These are phyloP conservation scores for Betula pendula DNA, from an alignment of 306 rosid genomes.

Conservation along the genomic window DNA sequence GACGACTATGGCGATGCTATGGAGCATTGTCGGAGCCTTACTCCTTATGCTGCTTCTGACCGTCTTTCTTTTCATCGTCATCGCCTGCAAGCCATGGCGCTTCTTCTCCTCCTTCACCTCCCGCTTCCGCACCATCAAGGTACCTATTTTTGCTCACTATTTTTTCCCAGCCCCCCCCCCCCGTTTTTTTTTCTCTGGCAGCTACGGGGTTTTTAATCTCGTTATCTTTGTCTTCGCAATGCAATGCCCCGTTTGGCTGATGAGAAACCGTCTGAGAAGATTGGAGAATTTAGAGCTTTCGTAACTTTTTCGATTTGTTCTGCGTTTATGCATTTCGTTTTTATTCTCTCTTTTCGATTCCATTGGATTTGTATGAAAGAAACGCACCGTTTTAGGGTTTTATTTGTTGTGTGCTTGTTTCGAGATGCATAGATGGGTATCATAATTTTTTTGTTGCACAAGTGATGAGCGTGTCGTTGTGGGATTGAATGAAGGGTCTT, in stretches of 20 bases:
- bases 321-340: neutral
- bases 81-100: slow-evolving; percentile 97
- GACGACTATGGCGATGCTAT: slow-evolving; percentile 61
- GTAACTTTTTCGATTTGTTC: slow-evolving; percentile 8
- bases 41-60: slow-evolving; percentile 88
- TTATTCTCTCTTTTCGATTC: neutral
- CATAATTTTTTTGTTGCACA: neutral
- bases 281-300: slow-evolving; percentile 1
- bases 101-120: slow-evolving; percentile 51
- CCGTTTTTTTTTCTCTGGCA: neutral
- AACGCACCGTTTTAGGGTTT: neutral
- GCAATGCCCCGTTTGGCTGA: slow-evolving; percentile 33
- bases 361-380: neutral
- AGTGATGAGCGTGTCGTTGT: slow-evolving; percentile 17
- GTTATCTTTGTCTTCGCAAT: neutral
- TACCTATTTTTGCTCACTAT: neutral
- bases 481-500: slow-evolving; percentile 9
- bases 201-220: slow-evolving; percentile 12
- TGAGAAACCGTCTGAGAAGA: slow-evolving; percentile 16
- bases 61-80: slow-evolving; percentile 55
- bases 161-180: neutral
- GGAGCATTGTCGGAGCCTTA: slow-evolving; percentile 58
- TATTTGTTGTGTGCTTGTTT: slow-evolving; percentile 11
- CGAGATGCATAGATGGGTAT: slow-evolving; percentile 15
- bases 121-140: slow-evolving; percentile 61